Evolutionary conservation across 176 grass and related monocot genomes (phyloP).

Genomic region (Elaeis guineensis): DNA sequence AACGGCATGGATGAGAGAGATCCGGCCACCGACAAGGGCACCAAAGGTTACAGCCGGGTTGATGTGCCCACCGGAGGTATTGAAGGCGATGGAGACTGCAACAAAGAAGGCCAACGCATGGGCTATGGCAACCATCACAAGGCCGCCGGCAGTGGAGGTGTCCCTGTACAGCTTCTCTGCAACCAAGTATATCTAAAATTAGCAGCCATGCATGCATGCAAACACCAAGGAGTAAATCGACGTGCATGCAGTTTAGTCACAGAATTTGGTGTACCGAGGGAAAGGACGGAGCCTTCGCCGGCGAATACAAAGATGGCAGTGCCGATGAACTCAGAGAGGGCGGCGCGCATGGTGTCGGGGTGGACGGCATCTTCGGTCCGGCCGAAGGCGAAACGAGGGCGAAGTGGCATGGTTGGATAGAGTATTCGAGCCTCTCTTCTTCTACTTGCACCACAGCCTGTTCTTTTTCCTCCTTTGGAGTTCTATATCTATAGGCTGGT

Average conservation of each 20-base stretch:
- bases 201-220: background rate
- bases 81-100: slow-evolving; percentile 53
- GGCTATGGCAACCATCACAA: slow-evolving; percentile 59
- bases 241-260: no score
- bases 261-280: slow-evolving; percentile 38
- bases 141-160: slow-evolving; percentile 54
- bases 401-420: slow-evolving; percentile 5
- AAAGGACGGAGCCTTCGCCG: slow-evolving; percentile 87
- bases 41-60: slow-evolving; percentile 87
- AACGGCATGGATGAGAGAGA: slow-evolving; percentile 54
- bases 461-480: background rate
- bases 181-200: background rate
- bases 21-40: slow-evolving; percentile 58
- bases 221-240: background rate
- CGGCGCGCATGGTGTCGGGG: slow-evolving; percentile 73
- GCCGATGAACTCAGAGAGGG: slow-evolving; percentile 76
- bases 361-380: slow-evolving; percentile 63
- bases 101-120: slow-evolving; percentile 57
- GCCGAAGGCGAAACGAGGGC: slow-evolving; percentile 53
- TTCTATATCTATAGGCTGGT: slow-evolving; percentile 6
- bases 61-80: slow-evolving; percentile 83
- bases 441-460: slow-evolving; percentile 1
- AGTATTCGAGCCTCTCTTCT: slow-evolving; percentile 3
- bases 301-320: slow-evolving; percentile 96
- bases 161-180: slow-evolving; percentile 72